phyloP scores from a whole-genome alignment of 371 early-diverging fungal species.

The Mucor lusitanicus region DNA sequence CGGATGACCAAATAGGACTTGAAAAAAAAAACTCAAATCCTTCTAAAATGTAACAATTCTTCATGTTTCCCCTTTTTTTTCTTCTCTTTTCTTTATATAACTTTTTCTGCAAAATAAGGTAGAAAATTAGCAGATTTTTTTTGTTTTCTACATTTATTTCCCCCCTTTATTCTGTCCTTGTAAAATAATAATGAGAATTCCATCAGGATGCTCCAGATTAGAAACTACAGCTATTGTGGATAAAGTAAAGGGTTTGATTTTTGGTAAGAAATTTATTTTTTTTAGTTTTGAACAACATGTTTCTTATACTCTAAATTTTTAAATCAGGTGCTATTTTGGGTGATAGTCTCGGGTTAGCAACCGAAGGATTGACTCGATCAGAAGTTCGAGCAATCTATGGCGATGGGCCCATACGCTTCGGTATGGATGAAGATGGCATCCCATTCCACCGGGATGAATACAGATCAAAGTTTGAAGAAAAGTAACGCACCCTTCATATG shows the following conservation, averaged over 20 bases:
- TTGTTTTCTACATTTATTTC: background rate
- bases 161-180: background rate
- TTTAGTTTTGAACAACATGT: background rate
- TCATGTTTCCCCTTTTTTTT: background rate
- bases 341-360: constrained; percentile 70
- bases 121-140: background rate
- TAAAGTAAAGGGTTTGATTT: constrained; percentile 51
- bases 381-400: constrained; percentile 52
- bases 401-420: constrained; percentile 63
- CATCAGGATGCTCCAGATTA: constrained; percentile 49
- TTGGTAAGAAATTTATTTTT: constrained; percentile 31
- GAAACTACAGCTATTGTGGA: constrained; percentile 40
- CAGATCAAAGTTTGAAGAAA: constrained; percentile 45
- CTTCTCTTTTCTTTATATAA: background rate
- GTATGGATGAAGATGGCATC: constrained; percentile 46
- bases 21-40: background rate
- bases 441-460: constrained; percentile 42
- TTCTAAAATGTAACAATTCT: background rate
- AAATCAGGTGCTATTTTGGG: constrained; percentile 64
- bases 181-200: constrained; percentile 36
- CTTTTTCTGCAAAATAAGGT: constrained; percentile 1
- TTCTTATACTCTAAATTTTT: background rate
- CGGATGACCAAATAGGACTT: constrained; percentile 1
- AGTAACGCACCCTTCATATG: constrained; percentile 20
- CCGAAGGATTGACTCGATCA: constrained; percentile 62